Conservation (phyloP, 2,329 filamentous ascomycete species). For the Ophiostoma australiae region DNA sequence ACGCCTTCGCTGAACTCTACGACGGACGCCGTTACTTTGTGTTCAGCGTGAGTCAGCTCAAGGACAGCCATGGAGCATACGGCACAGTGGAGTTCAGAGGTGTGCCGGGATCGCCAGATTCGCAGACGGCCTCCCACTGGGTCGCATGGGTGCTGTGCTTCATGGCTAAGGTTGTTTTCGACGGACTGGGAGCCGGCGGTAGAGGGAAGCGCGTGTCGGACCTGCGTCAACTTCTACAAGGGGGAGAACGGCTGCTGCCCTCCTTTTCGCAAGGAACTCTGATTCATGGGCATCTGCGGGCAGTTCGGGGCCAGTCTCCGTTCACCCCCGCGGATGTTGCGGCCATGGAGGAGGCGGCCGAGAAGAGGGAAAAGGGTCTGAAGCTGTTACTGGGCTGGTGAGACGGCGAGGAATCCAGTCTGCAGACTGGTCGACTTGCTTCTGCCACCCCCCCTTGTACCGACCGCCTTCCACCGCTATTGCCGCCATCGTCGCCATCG, state of each 20-base stretch:
- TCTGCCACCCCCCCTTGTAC: no score
- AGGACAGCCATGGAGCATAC: background rate
- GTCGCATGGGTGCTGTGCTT: background rate
- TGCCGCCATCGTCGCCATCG: no score
- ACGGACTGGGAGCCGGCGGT: background rate
- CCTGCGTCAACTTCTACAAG: background rate
- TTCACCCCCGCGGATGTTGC: background rate
- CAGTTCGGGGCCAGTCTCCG: background rate
- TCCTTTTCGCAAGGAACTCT: background rate
- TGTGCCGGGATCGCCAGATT: background rate
- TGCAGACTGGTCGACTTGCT: no score
- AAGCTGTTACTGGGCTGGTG: background rate
- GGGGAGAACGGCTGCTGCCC: background rate
- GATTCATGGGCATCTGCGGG: background rate
- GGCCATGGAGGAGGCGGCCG: background rate
- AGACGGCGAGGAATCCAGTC: no score
- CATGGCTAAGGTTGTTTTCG: background rate
- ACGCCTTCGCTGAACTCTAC: background rate
- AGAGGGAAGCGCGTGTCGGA: background rate
- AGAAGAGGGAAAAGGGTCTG: background rate
- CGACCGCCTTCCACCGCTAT: no score
- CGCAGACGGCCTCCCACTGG: background rate
- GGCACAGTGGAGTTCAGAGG: conserved; percentile 2
- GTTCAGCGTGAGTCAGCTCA: background rate
- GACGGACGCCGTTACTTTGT: background rate